Percentiles rank a stretch among this genome's conserved stretches.
Evolutionary conservation across 75 land plant genomes (phyloP).

Genomic region (Pseudotsuga menziesii): DNA sequence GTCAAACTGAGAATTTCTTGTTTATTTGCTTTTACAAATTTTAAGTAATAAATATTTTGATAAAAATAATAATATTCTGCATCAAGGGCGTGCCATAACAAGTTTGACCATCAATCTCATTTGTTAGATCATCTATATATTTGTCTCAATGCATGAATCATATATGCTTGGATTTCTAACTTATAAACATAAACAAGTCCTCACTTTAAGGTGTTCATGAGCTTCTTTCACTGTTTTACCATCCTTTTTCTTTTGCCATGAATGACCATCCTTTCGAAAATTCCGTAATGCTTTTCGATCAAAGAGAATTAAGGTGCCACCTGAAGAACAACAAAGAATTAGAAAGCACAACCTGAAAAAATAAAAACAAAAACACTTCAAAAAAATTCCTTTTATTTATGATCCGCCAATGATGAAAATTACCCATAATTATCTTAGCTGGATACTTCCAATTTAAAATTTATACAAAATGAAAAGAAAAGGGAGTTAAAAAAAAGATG

Average conservation of each 20-base stretch:
- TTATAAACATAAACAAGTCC: not conserved
- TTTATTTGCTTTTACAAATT: too few species aligned
- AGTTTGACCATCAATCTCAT: too few species aligned
- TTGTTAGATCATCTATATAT: too few species aligned
- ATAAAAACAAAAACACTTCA: not conserved
- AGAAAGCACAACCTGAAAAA: not conserved
- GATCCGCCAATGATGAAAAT: not conserved
- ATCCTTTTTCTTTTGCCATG: conserved; percentile 92
- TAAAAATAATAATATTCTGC: too few species aligned
- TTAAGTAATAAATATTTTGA: too few species aligned
- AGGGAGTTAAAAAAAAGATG: not conserved
- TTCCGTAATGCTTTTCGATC: conserved; percentile 80
- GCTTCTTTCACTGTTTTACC: conserved; percentile 91
- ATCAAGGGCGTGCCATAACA: too few species aligned
- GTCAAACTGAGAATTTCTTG: too few species aligned
- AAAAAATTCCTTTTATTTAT: too few species aligned
- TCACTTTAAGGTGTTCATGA: conserved; percentile 86
- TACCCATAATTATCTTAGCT: not conserved
- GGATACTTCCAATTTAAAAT: too few species aligned
- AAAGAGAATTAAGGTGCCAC: conserved; percentile 70
- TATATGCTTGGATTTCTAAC: too few species aligned
- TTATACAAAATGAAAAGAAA: not conserved
- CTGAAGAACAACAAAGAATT: conserved; percentile 22
- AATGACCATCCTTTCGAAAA: conserved; percentile 88
- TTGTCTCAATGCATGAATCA: too few species aligned